A percentile compares a stretch with the other conserved stretches of the same genome.
These are phyloP conservation scores for Rhodotorula sp. DNA, from an alignment of 1,284 basidiomycete species.

Conservation along the genomic window DNA sequence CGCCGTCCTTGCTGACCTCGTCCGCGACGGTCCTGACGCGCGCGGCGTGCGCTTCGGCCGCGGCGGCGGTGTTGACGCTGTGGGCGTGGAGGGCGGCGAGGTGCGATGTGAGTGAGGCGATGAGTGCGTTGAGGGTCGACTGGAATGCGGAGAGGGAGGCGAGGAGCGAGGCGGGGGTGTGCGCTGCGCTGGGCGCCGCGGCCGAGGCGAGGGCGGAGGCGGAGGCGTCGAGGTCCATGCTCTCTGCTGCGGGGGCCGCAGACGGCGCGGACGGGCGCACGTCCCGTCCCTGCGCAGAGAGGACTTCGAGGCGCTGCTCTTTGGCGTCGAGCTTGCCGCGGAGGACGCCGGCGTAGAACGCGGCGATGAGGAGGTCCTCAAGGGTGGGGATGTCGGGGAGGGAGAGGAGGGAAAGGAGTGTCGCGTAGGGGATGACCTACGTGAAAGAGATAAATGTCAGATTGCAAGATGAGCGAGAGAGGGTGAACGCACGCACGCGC, in stretches of 20 bases:
- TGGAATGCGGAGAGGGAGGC: slow-evolving; percentile 15
- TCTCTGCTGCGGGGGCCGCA: not conserved
- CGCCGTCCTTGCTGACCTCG: slow-evolving; percentile 3
- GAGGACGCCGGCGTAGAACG: slow-evolving; percentile 85
- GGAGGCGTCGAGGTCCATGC: slow-evolving; percentile 31
- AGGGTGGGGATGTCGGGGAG: slow-evolving; percentile 76
- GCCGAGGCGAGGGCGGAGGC: not conserved
- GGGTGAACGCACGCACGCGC: slow-evolving; percentile 60
- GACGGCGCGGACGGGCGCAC: slow-evolving; percentile 50
- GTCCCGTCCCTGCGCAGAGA: slow-evolving; percentile 88
- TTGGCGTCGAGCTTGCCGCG: slow-evolving; percentile 90
- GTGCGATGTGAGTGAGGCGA: slow-evolving; percentile 28
- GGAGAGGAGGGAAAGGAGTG: slow-evolving; percentile 67
- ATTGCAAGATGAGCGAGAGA: too few relatives aligned
- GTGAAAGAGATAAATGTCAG: slow-evolving; percentile 28
- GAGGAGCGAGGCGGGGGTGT: slow-evolving; percentile 22
- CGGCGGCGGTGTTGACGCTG: slow-evolving; percentile 45
- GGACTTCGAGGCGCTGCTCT: slow-evolving; percentile 78
- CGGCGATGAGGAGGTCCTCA: slow-evolving; percentile 93
- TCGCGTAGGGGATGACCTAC: slow-evolving; percentile 72
- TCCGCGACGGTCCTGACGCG: slow-evolving; percentile 61
- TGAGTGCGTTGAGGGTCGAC: slow-evolving; percentile 18
- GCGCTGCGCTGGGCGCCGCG: not conserved
- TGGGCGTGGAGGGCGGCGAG: slow-evolving; percentile 18
- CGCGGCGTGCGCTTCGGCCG: slow-evolving; percentile 53